Base-by-base conservation (phyloP, 352 stramenopile genomes). In the Phytophthora podocarpi region DNA sequence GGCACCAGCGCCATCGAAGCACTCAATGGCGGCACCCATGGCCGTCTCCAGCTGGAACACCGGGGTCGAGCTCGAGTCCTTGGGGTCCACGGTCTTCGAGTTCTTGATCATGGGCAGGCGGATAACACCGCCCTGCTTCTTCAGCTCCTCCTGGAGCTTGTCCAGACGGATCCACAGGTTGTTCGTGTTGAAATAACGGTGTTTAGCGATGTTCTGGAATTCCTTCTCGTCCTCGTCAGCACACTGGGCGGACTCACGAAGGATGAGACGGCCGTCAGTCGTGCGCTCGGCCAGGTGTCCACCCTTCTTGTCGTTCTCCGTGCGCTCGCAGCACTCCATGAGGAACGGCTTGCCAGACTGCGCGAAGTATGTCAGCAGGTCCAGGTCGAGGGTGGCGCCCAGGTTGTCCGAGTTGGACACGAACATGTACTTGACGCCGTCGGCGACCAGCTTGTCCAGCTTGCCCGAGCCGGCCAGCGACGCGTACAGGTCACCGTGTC, bases 221-320 rank as follows among this genome's bases (percentile, higher is more conserved):
- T 93, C 72, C 20, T 65, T 74, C 54, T 95, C 86, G 63, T 95
- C 86, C 21, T 73, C 59, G 9, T 78, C 63, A 76, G 97, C 85
- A 89, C 94, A 85, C 92, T 95, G 82, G 76, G 94, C 80, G 72
- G 71, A 93, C 62, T 95, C 67, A 93, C 96, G 90, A 46, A 98
- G 91, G 53, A 99, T 98, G 49, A 99, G 95, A 28, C 96, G 96
- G 58, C 66, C 59, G 65, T 99, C 97, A 57, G 97, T 82, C 70
- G 76, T 98, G 49, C 86, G 84, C 58, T 88, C 69, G 6, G 84
- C 97, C 36, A 99, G 82, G 79, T 99, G 97, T 18, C 97, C 97
- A 41, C 97, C 97, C 87, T 99, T 99, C 88, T 99, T 99, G 84
- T 99, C 97, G 70, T 98, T 98, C 71, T 98, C 96, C 27, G 97